phyloP scores from a whole-genome alignment of 768 basidiomycete species.

The Podaxis sp. region DNA sequence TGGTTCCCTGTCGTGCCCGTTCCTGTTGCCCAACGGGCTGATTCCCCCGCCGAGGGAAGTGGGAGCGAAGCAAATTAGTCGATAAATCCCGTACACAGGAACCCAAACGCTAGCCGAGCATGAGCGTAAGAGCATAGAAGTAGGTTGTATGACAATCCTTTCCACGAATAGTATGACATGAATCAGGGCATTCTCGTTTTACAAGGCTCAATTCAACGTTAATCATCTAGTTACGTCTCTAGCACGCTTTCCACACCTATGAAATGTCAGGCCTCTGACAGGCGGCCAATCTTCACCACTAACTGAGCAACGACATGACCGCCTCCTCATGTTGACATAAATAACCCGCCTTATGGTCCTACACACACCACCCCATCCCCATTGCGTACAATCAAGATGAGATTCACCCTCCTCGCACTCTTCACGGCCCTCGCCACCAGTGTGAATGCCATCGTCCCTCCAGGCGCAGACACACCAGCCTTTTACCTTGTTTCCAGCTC shows the following conservation, averaged over 20 bases:
- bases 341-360: not conserved
- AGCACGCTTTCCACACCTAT: not conserved
- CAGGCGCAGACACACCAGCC: slow-evolving; percentile 27
- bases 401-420: slow-evolving; percentile 7
- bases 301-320: too few relatives aligned
- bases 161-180: not conserved
- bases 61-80: not conserved
- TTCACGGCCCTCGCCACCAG: slow-evolving; percentile 9
- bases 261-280: not conserved
- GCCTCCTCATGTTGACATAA: not conserved
- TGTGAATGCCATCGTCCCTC: slow-evolving; percentile 15
- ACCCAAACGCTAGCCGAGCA: too few relatives aligned
- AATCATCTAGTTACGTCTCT: not conserved
- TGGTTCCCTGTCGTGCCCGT: slow-evolving; percentile 53
- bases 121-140: too few relatives aligned
- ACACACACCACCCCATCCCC: not conserved
- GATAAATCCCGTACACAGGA: not conserved
- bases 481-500: slow-evolving; percentile 29
- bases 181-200: not conserved
- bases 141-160: too few relatives aligned
- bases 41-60: not conserved
- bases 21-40: slow-evolving; percentile 9
- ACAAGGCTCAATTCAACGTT: not conserved
- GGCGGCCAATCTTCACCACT: not conserved
- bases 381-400: slow-evolving; percentile 2